These are phyloP conservation scores for Ceratocystis lukuohia DNA, from an alignment of 2,329 filamentous ascomycete species.

Conservation along the genomic window DNA sequence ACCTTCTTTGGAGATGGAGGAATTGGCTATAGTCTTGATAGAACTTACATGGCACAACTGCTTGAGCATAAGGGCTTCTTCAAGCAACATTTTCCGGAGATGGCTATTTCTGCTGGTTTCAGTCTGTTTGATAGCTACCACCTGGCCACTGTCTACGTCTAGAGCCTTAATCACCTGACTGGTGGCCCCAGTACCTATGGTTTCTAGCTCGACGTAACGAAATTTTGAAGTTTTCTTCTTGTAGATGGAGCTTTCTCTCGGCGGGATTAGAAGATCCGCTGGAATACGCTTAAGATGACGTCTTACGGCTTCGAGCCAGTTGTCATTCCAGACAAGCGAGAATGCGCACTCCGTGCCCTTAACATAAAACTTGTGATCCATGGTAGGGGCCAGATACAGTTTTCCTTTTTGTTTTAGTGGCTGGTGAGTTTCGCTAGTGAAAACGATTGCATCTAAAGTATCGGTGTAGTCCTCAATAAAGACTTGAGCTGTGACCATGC, in stretches of 20 bases:
- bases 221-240: not conserved
- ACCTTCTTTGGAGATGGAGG: not conserved
- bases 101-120: not conserved
- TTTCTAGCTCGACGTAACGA: not conserved
- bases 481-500: not conserved
- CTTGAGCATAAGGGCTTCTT: constrained; percentile 1
- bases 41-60: constrained; percentile 10
- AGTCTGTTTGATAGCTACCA: constrained; percentile 6
- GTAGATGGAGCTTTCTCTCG: not conserved
- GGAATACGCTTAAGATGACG: not conserved
- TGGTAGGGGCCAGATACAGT: not conserved
- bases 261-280: not conserved
- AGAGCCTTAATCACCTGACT: not conserved
- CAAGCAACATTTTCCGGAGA: not conserved
- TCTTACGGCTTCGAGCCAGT: not conserved
- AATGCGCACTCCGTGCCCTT: not conserved
- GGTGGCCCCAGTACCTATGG: not conserved
- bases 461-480: not conserved
- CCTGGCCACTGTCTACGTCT: constrained; percentile 1
- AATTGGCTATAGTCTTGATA: not conserved
- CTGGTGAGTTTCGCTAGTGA: not conserved
- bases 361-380: not conserved
- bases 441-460: not conserved
- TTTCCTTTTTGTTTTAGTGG: not conserved
- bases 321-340: not conserved